Evolutionary conservation across 371 early-diverging fungal species (phyloP).

Genomic region (Rhizopus sp.): DNA sequence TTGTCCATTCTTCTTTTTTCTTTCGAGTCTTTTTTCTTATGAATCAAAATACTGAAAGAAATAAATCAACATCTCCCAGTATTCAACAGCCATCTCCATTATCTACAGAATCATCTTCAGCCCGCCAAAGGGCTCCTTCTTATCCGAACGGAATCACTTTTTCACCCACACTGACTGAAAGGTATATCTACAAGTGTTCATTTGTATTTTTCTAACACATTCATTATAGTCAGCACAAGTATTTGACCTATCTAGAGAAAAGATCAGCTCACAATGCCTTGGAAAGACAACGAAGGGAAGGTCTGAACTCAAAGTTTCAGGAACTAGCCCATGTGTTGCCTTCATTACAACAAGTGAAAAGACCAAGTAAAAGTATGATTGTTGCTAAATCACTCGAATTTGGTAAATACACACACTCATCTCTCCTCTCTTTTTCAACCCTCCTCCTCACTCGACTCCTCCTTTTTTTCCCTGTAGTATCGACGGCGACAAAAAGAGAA

Average conservation of each 20-base stretch:
- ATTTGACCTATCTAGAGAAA: slow-evolving; percentile 39
- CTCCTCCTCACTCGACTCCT: background rate
- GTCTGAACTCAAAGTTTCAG: slow-evolving; percentile 74
- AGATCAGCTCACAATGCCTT: slow-evolving; percentile 80
- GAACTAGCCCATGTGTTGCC: slow-evolving; percentile 78
- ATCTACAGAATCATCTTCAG: background rate
- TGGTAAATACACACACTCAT: slow-evolving; percentile 31
- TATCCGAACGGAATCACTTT: background rate
- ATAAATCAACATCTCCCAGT: background rate
- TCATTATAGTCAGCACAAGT: slow-evolving; percentile 1
- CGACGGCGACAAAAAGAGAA: background rate
- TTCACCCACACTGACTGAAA: background rate
- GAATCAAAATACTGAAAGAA: background rate
- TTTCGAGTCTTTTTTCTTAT: background rate
- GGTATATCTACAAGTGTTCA: background rate
- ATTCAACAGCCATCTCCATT: background rate
- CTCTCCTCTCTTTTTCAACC: background rate
- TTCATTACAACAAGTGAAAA: slow-evolving; percentile 69
- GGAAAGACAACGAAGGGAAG: slow-evolving; percentile 80
- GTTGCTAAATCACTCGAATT: slow-evolving; percentile 74
- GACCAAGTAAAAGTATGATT: slow-evolving; percentile 80
- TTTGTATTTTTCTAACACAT: background rate
- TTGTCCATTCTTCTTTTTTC: background rate
- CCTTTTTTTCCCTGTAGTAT: background rate
- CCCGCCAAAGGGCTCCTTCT: slow-evolving; percentile 2